Conservation (phyloP, 2,329 filamentous ascomycete species). For the Colletotrichum sp. region DNA sequence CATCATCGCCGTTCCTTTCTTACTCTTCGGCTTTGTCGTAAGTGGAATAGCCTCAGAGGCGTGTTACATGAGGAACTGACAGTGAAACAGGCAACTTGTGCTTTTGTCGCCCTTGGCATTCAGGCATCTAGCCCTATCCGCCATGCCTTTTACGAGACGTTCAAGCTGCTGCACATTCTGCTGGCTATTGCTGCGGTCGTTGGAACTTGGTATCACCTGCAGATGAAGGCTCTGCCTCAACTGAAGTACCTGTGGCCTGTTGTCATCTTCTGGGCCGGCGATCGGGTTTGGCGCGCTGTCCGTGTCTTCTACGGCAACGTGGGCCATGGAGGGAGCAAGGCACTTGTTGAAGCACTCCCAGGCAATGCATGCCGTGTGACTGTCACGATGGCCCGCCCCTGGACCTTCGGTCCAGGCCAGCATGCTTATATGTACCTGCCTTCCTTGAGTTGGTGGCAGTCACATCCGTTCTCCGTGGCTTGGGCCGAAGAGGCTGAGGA, state of each 20-base stretch:
- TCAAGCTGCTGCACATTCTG: slow-evolving; percentile 74
- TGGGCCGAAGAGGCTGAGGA: slow-evolving; percentile 74
- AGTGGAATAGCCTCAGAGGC: slow-evolving; percentile 30
- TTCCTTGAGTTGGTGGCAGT: slow-evolving; percentile 72
- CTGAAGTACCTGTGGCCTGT: slow-evolving; percentile 65
- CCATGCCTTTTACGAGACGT: slow-evolving; percentile 81
- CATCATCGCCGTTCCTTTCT: slow-evolving; percentile 45
- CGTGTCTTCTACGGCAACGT: slow-evolving; percentile 70
- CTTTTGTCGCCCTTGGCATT: slow-evolving; percentile 67
- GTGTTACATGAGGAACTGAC: slow-evolving; percentile 12
- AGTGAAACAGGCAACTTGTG: slow-evolving; percentile 54
- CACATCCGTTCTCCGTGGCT: slow-evolving; percentile 80
- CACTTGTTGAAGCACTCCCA: slow-evolving; percentile 76
- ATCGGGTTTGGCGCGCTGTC: slow-evolving; percentile 65
- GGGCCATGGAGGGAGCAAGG: slow-evolving; percentile 69
- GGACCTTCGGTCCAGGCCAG: slow-evolving; percentile 76
- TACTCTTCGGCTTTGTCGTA: slow-evolving; percentile 70
- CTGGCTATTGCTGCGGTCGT: slow-evolving; percentile 64
- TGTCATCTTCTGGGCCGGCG: slow-evolving; percentile 70
- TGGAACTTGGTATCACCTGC: slow-evolving; percentile 71
- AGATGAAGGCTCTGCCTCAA: slow-evolving; percentile 60
- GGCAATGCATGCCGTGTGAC: slow-evolving; percentile 78
- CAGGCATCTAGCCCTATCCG: slow-evolving; percentile 75
- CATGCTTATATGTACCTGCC: slow-evolving; percentile 84
- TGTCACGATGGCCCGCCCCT: slow-evolving; percentile 76